Conservation (phyloP, 495 filamentous ascomycete species). For the Neurospora cerealis region DNA sequence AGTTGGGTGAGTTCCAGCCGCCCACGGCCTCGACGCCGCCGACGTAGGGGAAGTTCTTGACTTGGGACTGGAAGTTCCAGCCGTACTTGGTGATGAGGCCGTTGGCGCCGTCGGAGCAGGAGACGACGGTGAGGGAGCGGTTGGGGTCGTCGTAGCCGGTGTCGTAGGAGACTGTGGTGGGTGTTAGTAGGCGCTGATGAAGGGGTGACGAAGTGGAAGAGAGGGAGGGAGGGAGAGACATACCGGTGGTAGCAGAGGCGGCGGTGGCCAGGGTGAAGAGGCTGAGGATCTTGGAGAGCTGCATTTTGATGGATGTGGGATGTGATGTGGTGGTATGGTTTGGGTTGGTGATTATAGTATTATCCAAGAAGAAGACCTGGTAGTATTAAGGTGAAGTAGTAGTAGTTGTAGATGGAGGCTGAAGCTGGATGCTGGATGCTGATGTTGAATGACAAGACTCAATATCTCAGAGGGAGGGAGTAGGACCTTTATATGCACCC, state of each 20-base stretch:
- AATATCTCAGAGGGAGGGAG: not conserved
- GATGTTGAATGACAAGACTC: not conserved
- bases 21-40: conserved; percentile 51
- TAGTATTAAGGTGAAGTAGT: not conserved
- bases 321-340: not conserved
- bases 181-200: too few relatives aligned
- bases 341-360: not conserved
- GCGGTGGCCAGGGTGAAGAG: conserved; percentile 26
- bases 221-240: not conserved
- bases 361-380: not conserved
- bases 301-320: conserved; percentile 32
- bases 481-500: not conserved
- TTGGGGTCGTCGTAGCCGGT: conserved; percentile 43
- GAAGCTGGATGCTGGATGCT: not conserved
- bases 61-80: conserved; percentile 33
- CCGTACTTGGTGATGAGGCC: conserved; percentile 46
- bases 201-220: too few relatives aligned
- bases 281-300: conserved; percentile 35
- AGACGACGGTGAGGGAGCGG: conserved; percentile 34
- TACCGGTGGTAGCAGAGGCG: conserved; percentile 26
- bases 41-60: conserved; percentile 49
- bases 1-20: conserved; percentile 49
- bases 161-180: conserved; percentile 42
- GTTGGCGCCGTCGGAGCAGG: conserved; percentile 51
- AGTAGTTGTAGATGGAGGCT: not conserved